A percentile compares a stretch with the other conserved stretches of the same genome.
phyloP scores from a whole-genome alignment of 2,329 filamentous ascomycete genomes.

The Lachnellula arida region DNA sequence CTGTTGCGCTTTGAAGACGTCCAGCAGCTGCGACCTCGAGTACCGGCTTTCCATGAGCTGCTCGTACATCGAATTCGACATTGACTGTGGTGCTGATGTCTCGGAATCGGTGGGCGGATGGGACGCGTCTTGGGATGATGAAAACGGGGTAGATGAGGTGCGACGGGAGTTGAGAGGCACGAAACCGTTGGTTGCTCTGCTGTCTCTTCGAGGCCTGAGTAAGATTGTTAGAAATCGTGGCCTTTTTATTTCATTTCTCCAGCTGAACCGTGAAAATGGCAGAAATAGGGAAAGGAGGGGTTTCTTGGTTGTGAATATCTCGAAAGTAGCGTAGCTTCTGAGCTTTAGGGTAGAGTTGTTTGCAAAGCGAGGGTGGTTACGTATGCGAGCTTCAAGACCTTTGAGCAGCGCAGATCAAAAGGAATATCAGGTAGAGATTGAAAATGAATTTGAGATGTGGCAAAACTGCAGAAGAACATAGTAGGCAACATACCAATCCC shows the following conservation, averaged over 20 bases:
- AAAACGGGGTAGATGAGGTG: constrained; percentile 53
- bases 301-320: background rate
- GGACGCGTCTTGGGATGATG: constrained; percentile 30
- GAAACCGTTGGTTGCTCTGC: constrained; percentile 51
- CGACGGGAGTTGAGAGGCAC: constrained; percentile 58
- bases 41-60: constrained; percentile 33
- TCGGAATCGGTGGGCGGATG: constrained; percentile 19
- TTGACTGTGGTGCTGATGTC: constrained; percentile 24
- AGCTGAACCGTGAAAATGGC: background rate
- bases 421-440: background rate
- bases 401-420: background rate
- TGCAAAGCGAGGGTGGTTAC: background rate
- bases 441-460: background rate
- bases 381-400: background rate
- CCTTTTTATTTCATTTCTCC: too few relatives aligned
- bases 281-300: background rate
- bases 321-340: background rate
- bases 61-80: constrained; percentile 39
- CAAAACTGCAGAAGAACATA: constrained; percentile 5
- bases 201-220: constrained; percentile 53
- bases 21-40: constrained; percentile 57
- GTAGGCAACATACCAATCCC: constrained; percentile 63
- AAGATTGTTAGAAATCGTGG: background rate
- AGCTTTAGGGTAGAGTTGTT: background rate
- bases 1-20: constrained; percentile 60